These are phyloP conservation scores for Wickerhamomyces sydowiorum DNA, from an alignment of 805 yeast genomes.

Conservation along the genomic window DNA sequence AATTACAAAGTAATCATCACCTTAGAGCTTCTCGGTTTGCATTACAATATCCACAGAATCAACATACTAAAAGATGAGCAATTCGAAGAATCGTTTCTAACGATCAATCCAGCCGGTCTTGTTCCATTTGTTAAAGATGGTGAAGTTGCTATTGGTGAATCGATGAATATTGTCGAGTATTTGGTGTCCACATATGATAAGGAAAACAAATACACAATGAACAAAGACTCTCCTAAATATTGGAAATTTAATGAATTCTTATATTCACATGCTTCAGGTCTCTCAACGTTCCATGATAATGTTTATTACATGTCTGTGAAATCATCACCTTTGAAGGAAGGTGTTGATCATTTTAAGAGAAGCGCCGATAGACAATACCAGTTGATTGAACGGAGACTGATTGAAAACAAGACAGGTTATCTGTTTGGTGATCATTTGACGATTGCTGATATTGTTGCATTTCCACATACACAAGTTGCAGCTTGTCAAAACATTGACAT, in stretches of 20 bases:
- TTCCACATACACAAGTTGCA: conserved; percentile 31
- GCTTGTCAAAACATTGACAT: not conserved
- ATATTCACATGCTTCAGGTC: conserved; percentile 46
- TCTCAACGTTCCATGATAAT: conserved; percentile 57
- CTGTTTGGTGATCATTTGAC: conserved; percentile 49
- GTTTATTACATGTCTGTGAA: too few species aligned
- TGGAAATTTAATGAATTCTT: conserved; percentile 43
- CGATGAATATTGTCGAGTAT: conserved; percentile 41
- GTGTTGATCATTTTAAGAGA: conserved; percentile 42
- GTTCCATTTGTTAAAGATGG: conserved; percentile 42
- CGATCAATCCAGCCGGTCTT: conserved; percentile 50
- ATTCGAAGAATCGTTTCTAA: conserved; percentile 43
- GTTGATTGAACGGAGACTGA: conserved; percentile 25
- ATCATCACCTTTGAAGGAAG: too few species aligned
- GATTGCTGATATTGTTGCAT: conserved; percentile 44
- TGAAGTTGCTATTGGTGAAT: conserved; percentile 25
- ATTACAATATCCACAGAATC: conserved; percentile 26
- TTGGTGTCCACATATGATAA: conserved; percentile 51
- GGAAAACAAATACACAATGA: conserved; percentile 31
- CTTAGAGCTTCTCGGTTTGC: conserved; percentile 24
- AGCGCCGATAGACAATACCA: conserved; percentile 36
- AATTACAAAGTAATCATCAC: conserved; percentile 28
- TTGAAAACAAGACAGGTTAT: conserved; percentile 35
- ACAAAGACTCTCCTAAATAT: conserved; percentile 32
- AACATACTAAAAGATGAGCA: conserved; percentile 36